phyloP scores from a whole-genome alignment of 2,329 filamentous ascomycete species.

The Drechslerella stenobrocha region DNA sequence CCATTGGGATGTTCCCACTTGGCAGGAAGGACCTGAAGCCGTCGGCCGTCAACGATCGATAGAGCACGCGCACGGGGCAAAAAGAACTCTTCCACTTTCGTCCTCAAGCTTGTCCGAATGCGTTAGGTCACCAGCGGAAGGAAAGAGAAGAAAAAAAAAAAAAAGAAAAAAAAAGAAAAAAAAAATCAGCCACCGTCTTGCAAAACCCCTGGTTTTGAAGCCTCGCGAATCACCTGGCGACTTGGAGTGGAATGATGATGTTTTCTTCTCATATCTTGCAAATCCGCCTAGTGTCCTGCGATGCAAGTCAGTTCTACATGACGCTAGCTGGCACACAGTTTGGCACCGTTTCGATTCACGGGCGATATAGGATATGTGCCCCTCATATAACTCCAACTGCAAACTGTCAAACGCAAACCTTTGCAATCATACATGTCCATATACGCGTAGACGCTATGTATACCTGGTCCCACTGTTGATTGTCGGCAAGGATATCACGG shows the following conservation, averaged over 20 bases:
- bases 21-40: background rate
- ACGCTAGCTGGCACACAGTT: background rate
- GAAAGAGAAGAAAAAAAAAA: background rate
- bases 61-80: background rate
- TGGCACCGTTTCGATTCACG: background rate
- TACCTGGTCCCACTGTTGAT: constrained; percentile 5
- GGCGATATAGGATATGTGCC: constrained; percentile 5
- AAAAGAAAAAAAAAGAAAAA: background rate
- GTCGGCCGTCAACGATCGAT: background rate
- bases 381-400: constrained; percentile 1
- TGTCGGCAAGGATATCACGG: constrained; percentile 25
- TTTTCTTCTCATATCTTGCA: constrained; percentile 24
- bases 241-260: background rate
- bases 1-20: background rate
- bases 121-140: constrained; percentile 4
- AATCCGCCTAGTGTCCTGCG: constrained; percentile 11
- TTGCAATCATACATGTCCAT: too few species aligned
- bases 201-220: constrained; percentile 2
- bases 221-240: background rate
- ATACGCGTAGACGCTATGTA: too few species aligned
- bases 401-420: constrained; percentile 17
- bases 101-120: constrained; percentile 1
- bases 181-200: background rate
- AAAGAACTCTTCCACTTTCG: background rate
- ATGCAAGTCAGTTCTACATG: constrained; percentile 45